These are phyloP conservation scores for Ostreobium quekettii DNA, from an alignment of 139 green algal genomes.

Conservation along the genomic window DNA sequence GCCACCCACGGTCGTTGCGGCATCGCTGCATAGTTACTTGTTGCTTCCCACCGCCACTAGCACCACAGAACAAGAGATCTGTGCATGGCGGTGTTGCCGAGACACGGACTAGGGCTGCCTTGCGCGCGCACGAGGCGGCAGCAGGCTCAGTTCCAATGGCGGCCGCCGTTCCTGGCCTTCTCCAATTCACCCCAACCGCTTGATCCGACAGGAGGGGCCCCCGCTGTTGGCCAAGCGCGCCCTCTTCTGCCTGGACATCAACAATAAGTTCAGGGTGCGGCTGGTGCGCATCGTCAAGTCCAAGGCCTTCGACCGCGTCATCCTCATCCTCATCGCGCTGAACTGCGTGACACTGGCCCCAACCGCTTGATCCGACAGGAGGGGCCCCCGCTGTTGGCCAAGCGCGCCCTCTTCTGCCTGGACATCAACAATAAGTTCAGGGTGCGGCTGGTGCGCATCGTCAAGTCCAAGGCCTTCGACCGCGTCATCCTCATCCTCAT, in stretches of 20 bases:
- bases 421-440: conserved; percentile 14
- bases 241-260: conserved; percentile 10
- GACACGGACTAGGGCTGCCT: no score
- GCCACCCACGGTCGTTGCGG: no score
- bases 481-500: conserved; percentile 32
- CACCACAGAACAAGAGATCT: no score
- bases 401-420: conserved; percentile 9
- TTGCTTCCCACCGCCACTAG: no score
- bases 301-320: conserved; percentile 30
- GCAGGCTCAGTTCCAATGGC: neutral
- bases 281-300: conserved; percentile 16
- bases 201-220: no score
- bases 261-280: conserved; percentile 7
- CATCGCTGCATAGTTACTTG: no score
- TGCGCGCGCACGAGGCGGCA: neutral
- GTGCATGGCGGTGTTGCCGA: no score
- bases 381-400: no score
- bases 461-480: conserved; percentile 32
- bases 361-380: no score
- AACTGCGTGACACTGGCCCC: conserved; percentile 39
- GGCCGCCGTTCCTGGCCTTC: no score
- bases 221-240: conserved; percentile 8
- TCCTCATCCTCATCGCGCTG: conserved; percentile 30
- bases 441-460: neutral
- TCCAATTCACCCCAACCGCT: no score